phyloP scores from a whole-genome alignment of 1,284 basidiomycete species.

The Ustilago shanxiensis region DNA sequence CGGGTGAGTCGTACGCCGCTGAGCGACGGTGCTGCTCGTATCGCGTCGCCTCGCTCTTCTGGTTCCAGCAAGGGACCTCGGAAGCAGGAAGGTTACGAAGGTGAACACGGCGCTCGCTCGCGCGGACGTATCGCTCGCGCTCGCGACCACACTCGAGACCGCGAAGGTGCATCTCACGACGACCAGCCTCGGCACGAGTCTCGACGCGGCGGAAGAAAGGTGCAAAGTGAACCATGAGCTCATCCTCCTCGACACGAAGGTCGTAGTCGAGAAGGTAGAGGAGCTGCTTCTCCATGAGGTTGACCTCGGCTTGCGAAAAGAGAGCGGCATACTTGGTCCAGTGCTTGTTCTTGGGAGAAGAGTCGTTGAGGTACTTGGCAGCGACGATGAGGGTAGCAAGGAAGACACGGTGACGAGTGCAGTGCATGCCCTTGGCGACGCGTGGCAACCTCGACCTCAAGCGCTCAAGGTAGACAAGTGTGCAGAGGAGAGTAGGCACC shows the following conservation, averaged over 20 bases:
- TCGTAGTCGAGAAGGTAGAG: slow-evolving; percentile 70
- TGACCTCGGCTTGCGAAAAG: slow-evolving; percentile 79
- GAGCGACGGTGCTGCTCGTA: slow-evolving; percentile 47
- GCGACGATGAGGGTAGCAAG: slow-evolving; percentile 94
- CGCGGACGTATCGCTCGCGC: slow-evolving; percentile 66
- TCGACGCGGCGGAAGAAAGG: slow-evolving; percentile 69
- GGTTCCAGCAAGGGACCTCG: slow-evolving; percentile 68
- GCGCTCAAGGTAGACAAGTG: slow-evolving; percentile 92
- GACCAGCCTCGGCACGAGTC: slow-evolving; percentile 64
- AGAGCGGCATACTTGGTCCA: slow-evolving; percentile 77
- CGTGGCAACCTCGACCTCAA: slow-evolving; percentile 83
- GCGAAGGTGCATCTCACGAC: slow-evolving; percentile 68
- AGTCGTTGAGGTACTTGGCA: slow-evolving; percentile 97
- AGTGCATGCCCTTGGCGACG: slow-evolving; percentile 88
- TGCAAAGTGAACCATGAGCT: slow-evolving; percentile 67
- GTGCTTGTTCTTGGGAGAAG: slow-evolving; percentile 87
- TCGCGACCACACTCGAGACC: slow-evolving; percentile 68
- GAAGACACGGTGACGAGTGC: slow-evolving; percentile 94
- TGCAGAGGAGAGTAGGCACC: slow-evolving; percentile 89
- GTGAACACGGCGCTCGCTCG: slow-evolving; percentile 64
- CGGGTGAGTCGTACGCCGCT: slow-evolving; percentile 44
- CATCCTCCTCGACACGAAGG: slow-evolving; percentile 69
- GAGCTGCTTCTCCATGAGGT: slow-evolving; percentile 92
- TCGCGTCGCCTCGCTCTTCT: slow-evolving; percentile 41
- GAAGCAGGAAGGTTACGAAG: slow-evolving; percentile 64